Percentiles rank a stretch among this genome's conserved stretches.
Evolutionary conservation across 2,329 filamentous ascomycete genomes (phyloP).

Genomic region (Tolypocladium pustulatum): DNA sequence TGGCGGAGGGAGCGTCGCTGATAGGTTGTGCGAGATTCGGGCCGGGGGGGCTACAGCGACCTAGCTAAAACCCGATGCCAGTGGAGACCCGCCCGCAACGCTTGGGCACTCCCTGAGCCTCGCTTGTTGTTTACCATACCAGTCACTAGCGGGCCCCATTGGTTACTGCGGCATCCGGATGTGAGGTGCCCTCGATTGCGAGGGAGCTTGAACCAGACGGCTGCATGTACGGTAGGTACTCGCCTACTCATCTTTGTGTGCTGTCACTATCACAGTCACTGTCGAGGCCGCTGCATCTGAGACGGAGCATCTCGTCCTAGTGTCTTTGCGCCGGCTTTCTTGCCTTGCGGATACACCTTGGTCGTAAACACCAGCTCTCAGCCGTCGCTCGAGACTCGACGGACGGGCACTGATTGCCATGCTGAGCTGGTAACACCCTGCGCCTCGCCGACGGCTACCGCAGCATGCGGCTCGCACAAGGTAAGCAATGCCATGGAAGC

Average conservation of each 20-base stretch:
- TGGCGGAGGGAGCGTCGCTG: not conserved
- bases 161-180: slow-evolving; percentile 14
- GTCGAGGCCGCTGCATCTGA: not conserved
- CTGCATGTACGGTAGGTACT: not conserved
- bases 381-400: not conserved
- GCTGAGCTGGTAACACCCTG: slow-evolving; percentile 6
- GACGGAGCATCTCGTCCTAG: not conserved
- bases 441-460: slow-evolving; percentile 3
- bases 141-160: slow-evolving; percentile 4
- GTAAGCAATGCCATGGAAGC: slow-evolving; percentile 2
- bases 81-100: not conserved
- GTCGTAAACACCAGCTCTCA: no score
- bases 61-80: not conserved
- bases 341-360: not conserved
- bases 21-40: not conserved
- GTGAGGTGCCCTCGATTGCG: not conserved
- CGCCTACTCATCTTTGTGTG: not conserved
- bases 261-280: not conserved
- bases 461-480: slow-evolving; percentile 8
- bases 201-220: not conserved
- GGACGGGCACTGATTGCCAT: not conserved
- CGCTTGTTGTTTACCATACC: not conserved
- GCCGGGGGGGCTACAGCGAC: not conserved
- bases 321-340: not conserved
- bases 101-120: not conserved